Conservation (phyloP, 169 alveolate genomes). For the Plasmodium malariae region DNA sequence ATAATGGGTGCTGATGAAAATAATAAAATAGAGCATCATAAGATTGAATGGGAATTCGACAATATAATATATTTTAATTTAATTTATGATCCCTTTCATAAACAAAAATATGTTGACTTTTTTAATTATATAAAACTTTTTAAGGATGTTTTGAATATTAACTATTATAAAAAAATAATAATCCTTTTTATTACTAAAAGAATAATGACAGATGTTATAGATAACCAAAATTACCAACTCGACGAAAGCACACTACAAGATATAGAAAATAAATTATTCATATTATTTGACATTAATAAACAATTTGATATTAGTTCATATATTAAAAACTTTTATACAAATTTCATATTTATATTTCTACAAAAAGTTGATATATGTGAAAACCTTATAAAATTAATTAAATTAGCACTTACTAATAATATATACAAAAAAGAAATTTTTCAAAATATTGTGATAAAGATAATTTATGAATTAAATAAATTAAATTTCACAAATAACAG, state of each 20-base stretch:
- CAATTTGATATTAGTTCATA: slow-evolving; percentile 40
- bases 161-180: slow-evolving; percentile 54
- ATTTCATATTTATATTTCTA: slow-evolving; percentile 21
- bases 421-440: slow-evolving; percentile 65
- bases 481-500: slow-evolving; percentile 17
- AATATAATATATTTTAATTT: slow-evolving; percentile 47
- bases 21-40: slow-evolving; percentile 18
- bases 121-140: slow-evolving; percentile 45
- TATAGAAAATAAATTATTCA: slow-evolving; percentile 26
- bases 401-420: slow-evolving; percentile 42
- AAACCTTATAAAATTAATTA: slow-evolving; percentile 44
- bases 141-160: slow-evolving; percentile 32
- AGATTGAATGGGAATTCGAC: slow-evolving; percentile 46
- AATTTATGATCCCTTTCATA: neutral
- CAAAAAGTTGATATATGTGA: slow-evolving; percentile 19
- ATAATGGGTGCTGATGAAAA: slow-evolving; percentile 51
- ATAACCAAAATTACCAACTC: slow-evolving; percentile 17
- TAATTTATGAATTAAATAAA: slow-evolving; percentile 27
- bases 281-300: slow-evolving; percentile 57
- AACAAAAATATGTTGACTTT: neutral
- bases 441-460: slow-evolving; percentile 35
- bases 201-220: slow-evolving; percentile 5
- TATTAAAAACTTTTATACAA: slow-evolving; percentile 24
- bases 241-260: slow-evolving; percentile 23
- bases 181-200: slow-evolving; percentile 48